Conservation (phyloP, 2,329 filamentous ascomycete genomes). For the Talaromyces sp. region DNA sequence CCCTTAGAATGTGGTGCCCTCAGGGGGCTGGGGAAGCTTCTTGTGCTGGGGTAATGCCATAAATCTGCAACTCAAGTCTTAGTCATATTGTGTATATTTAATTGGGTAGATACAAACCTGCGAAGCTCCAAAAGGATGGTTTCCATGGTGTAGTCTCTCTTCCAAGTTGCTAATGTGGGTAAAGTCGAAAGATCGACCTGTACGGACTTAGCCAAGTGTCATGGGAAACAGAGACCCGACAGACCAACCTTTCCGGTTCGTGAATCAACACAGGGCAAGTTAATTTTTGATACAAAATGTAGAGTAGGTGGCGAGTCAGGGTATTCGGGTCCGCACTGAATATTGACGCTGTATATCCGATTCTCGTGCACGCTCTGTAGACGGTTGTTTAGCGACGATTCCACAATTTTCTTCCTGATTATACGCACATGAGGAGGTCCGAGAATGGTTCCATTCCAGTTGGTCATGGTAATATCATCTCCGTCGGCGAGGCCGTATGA, state of each 20-base stretch:
- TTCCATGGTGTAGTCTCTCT: conserved; percentile 91
- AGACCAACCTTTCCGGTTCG: conserved; percentile 66
- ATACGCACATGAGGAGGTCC: conserved; percentile 85
- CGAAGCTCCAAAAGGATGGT: conserved; percentile 83
- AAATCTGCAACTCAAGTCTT: conserved; percentile 57
- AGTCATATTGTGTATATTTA: conserved; percentile 19
- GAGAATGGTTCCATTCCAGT: conserved; percentile 98
- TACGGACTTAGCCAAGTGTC: conserved; percentile 9
- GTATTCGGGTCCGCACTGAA: conserved; percentile 88
- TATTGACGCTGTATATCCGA: conserved; percentile 96
- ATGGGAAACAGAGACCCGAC: neutral
- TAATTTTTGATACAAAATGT: conserved; percentile 90
- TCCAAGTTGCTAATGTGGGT: conserved; percentile 85
- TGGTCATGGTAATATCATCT: conserved; percentile 93
- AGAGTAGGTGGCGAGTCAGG: conserved; percentile 85
- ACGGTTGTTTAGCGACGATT: conserved; percentile 9
- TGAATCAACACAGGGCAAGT: conserved; percentile 88
- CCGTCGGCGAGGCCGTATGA: conserved; percentile 93
- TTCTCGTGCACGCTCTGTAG: conserved; percentile 90
- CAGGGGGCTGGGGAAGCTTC: conserved; percentile 89
- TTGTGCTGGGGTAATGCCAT: conserved; percentile 92
- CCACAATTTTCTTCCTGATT: neutral
- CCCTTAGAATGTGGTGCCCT: conserved; percentile 65
- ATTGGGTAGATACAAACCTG: conserved; percentile 52
- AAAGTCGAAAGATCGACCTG: conserved; percentile 80